Conservation (phyloP, 192 early-diverging fungal genomes). For the Coemansia sp. region DNA sequence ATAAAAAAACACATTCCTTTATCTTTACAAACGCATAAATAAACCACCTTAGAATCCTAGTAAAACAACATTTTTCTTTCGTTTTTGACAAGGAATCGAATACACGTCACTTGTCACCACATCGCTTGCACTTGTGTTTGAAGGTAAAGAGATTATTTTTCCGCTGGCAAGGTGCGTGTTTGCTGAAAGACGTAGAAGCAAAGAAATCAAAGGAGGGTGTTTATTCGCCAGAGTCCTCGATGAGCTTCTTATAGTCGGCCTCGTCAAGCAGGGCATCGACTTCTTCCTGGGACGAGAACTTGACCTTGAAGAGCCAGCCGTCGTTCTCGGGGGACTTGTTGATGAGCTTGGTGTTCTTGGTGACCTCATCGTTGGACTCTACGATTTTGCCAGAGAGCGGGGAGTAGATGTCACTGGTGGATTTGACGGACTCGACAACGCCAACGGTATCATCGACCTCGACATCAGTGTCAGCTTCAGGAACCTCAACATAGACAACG, state of each 20-base stretch:
- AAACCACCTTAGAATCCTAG: not conserved
- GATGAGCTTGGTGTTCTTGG: constrained; percentile 73
- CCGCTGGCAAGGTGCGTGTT: too few species aligned
- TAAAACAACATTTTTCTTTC: not conserved
- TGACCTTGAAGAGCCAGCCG: constrained; percentile 93
- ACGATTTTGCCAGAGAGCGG: constrained; percentile 84
- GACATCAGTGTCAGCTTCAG: constrained; percentile 67
- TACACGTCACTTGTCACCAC: too few species aligned
- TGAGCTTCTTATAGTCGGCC: constrained; percentile 65
- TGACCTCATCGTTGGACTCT: constrained; percentile 71
- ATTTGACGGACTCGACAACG: constrained; percentile 94
- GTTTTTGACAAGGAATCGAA: not conserved
- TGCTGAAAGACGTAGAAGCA: not conserved
- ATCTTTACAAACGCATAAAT: not conserved
- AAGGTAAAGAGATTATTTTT: too few species aligned
- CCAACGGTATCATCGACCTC: constrained; percentile 65
- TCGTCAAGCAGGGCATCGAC: constrained; percentile 74
- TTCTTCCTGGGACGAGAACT: constrained; percentile 69
- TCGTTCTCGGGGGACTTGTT: constrained; percentile 74
- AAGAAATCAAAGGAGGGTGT: not conserved
- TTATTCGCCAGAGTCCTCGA: constrained; percentile 34
- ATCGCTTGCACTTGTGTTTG: too few species aligned
- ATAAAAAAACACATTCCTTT: not conserved
- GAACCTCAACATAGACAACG: constrained; percentile 92
- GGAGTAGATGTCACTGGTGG: constrained; percentile 88